Evolutionary conservation across 495 filamentous ascomycete species (phyloP), one percentile per base, ranked within the genome.

Genomic region (Cetradonia linearis): DNA sequence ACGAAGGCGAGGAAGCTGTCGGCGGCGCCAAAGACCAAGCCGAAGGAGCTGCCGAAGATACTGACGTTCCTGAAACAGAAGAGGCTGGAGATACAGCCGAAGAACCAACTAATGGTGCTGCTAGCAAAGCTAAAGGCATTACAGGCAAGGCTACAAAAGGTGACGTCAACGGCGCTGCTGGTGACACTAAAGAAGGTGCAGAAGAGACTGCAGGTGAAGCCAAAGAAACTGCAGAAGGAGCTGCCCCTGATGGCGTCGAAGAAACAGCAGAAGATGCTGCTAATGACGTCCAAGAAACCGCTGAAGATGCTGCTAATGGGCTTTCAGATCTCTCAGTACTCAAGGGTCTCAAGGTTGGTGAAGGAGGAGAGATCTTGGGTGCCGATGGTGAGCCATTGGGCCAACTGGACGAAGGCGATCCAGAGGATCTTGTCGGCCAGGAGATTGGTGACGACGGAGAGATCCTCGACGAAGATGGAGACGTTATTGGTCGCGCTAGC

Each of bases 301-400:
- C 61, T 4, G 67, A 77, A 53, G 68, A 68, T 23, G 70, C 66
- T 2, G 65, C 66, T 11, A 68, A 73, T 3, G 68, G 67, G 13
- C 55, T 70, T 14, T 72, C 71, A 0, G 84, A 91, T 66, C 76
- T 86, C 44, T 84, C 85, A 0, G 70, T 81, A n/a, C 73, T 93
- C 44, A 85, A 84, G 59, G 82, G 81, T 65, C 83, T 82, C 67
- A 80, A 77, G 58, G 81, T 94, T 63, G 69, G 70, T 10, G 73
- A 78, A 31, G 74, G 67, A 18, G 77, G 74, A 11, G 65, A 75
- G 31, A 67, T 74, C 30, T 64, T 73, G 16, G 75, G 75, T 23
- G 59, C 72, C 30, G 70, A 70, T 20, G 75, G 75, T 0, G 71
- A 74, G 61, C 70, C 61, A 53, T 55, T 77, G 50, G 74, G 71